A percentile compares a stretch with the other conserved stretches of the same genome.
phyloP scores from a whole-genome alignment of 176 grass and related monocot species.

The Bonia amplexicaulis region DNA sequence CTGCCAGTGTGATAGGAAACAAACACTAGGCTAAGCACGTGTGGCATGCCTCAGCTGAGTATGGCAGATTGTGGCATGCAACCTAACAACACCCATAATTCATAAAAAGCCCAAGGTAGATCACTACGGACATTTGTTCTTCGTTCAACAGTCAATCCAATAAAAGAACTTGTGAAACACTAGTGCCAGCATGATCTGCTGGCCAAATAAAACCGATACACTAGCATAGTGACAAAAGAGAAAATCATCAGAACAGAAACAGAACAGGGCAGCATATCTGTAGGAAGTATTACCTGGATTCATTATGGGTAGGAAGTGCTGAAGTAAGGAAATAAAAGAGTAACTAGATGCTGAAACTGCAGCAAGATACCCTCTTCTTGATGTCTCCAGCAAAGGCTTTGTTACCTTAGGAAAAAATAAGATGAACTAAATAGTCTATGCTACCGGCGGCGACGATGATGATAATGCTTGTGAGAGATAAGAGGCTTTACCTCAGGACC shows the following conservation, averaged over 20 bases:
- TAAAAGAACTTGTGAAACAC: background rate
- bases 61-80: background rate
- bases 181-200: background rate
- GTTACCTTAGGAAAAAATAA: too few species aligned
- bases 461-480: too few species aligned
- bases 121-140: background rate
- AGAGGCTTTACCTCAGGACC: too few species aligned
- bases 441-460: too few species aligned
- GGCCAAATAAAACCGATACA: background rate
- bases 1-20: too few species aligned
- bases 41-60: background rate
- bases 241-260: background rate
- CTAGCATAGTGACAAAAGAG: background rate
- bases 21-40: background rate
- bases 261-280: background rate
- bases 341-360: too few species aligned
- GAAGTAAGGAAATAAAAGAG: slow-evolving; percentile 77
- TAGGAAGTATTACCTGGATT: slow-evolving; percentile 62
- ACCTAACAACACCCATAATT: background rate
- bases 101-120: background rate
- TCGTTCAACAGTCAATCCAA: background rate
- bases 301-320: slow-evolving; percentile 96
- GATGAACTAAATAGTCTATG: too few species aligned
- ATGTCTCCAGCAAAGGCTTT: too few species aligned
- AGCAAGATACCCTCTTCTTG: too few species aligned